phyloP scores from a whole-genome alignment of 2,329 filamentous ascomycete genomes.

The Colletotrichum eremochloae region DNA sequence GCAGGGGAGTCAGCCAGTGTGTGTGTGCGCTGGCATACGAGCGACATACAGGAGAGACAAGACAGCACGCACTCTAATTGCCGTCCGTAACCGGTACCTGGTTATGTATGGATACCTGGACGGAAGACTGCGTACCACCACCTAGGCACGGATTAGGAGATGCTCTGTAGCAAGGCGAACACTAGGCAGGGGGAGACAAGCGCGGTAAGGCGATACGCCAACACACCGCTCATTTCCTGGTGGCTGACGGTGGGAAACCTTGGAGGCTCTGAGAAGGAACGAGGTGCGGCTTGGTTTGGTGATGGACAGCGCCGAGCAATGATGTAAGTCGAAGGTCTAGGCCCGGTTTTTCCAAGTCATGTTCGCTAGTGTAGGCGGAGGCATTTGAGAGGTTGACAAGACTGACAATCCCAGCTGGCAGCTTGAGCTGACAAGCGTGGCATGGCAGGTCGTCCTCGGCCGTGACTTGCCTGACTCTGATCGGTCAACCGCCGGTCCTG shows the following conservation, averaged over 20 bases:
- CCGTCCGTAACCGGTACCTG: not conserved
- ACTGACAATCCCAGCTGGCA: constrained; percentile 18
- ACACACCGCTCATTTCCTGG: constrained; percentile 42
- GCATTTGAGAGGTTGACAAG: constrained; percentile 24
- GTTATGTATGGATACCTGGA: not conserved
- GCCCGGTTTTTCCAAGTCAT: constrained; percentile 32
- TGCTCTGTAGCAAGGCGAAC: constrained; percentile 13
- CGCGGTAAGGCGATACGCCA: constrained; percentile 37
- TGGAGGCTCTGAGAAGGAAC: not conserved
- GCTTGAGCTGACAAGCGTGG: not conserved
- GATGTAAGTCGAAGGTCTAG: constrained; percentile 38
- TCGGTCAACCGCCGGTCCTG: constrained; percentile 18
- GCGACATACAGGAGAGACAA: constrained; percentile 36
- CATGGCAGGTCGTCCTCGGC: not conserved
- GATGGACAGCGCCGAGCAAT: constrained; percentile 29
- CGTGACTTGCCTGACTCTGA: constrained; percentile 24
- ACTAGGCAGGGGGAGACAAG: constrained; percentile 17
- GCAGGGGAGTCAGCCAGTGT: constrained; percentile 29
- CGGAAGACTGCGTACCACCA: not conserved
- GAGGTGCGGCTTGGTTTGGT: constrained; percentile 16
- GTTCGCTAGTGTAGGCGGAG: constrained; percentile 30
- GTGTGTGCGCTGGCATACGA: constrained; percentile 30
- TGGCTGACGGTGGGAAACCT: not conserved
- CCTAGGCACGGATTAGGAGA: constrained; percentile 11
- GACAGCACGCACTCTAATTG: constrained; percentile 13